phyloP scores from a whole-genome alignment of 257 asterid species.

The Salvia miltiorrhiza region DNA sequence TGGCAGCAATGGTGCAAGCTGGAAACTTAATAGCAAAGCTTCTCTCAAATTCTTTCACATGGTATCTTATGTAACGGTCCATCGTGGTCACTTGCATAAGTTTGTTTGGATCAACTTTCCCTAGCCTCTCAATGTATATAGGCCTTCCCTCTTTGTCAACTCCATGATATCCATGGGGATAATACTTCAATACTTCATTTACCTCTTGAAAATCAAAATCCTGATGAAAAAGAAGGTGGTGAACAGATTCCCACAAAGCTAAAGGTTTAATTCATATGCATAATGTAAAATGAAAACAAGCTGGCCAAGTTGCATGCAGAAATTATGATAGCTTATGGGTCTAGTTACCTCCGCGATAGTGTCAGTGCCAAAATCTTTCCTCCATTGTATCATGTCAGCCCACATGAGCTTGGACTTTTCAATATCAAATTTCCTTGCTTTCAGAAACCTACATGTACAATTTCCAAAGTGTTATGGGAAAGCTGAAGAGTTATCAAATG shows the following conservation, averaged over 20 bases:
- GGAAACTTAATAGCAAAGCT: constrained; percentile 80
- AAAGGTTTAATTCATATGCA: not conserved
- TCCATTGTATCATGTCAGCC: constrained; percentile 99
- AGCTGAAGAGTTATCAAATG: constrained; percentile 18
- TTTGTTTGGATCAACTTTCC: constrained; percentile 78
- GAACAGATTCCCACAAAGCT: constrained; percentile 1
- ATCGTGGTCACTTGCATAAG: constrained; percentile 91
- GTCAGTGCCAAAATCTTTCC: constrained; percentile 92
- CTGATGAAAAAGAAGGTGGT: constrained; percentile 33
- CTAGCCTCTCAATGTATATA: constrained; percentile 82
- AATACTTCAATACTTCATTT: constrained; percentile 73
- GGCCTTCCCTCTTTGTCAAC: constrained; percentile 97
- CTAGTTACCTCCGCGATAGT: constrained; percentile 58
- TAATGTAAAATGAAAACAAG: not conserved
- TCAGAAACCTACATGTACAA: constrained; percentile 63
- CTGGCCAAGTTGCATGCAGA: not conserved
- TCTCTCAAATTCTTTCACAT: constrained; percentile 85
- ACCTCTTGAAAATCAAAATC: constrained; percentile 83
- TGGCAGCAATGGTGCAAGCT: constrained; percentile 93
- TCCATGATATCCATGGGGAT: constrained; percentile 97
- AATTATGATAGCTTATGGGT: not conserved
- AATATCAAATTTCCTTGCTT: constrained; percentile 85
- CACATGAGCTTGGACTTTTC: constrained; percentile 91
- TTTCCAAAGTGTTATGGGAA: constrained; percentile 10
- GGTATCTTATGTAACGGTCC: constrained; percentile 84